Evolutionary conservation across 306 rosid genomes (phyloP).

Genomic region (Vachellia collinsii): DNA sequence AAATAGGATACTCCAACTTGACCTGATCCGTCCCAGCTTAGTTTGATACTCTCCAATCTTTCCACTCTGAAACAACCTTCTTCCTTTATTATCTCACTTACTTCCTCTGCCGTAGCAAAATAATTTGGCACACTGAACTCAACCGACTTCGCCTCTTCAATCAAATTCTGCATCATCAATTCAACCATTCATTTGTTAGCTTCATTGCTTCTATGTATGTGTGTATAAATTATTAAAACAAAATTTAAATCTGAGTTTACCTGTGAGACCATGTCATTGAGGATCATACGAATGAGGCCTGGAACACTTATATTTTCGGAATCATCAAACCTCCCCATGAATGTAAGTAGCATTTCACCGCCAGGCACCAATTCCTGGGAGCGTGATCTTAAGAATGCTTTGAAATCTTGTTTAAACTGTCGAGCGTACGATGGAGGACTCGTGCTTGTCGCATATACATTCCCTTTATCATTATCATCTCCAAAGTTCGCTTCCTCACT

Average conservation of each 20-base stretch:
- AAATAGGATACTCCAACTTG: conserved; percentile 31
- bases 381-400: neutral
- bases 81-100: conserved; percentile 36
- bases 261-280: neutral
- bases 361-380: neutral
- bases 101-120: conserved; percentile 37
- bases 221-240: too few relatives aligned
- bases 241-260: neutral
- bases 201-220: too few relatives aligned
- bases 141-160: conserved; percentile 43
- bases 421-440: neutral
- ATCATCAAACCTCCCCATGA: neutral
- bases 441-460: neutral
- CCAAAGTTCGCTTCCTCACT: neutral
- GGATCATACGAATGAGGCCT: neutral
- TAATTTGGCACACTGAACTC: conserved; percentile 48
- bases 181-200: too few relatives aligned
- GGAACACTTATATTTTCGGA: neutral
- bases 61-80: conserved; percentile 51
- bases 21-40: conserved; percentile 13
- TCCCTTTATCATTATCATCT: neutral
- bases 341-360: neutral
- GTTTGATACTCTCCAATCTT: conserved; percentile 28
- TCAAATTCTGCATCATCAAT: neutral
- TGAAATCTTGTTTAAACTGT: neutral